Conservation (phyloP, 495 filamentous ascomycete genomes). For the Penicillium pancosmium region DNA sequence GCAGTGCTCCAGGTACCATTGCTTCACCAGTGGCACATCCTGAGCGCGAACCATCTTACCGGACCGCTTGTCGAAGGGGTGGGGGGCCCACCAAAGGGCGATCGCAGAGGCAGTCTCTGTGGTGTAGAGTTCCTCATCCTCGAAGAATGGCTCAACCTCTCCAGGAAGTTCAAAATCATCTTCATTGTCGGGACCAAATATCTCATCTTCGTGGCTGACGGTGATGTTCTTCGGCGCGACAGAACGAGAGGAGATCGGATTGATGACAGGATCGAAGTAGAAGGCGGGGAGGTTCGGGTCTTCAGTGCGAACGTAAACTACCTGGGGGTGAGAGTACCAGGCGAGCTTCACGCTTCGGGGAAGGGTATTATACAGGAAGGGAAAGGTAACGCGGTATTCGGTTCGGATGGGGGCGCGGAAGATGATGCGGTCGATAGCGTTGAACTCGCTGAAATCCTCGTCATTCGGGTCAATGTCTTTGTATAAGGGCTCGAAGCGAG, state of each 20-base stretch:
- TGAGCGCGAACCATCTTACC: conserved; percentile 97
- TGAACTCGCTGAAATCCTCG: conserved; percentile 99
- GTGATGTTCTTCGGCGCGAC: conserved; percentile 95
- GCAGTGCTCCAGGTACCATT: conserved; percentile 97
- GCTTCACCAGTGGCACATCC: conserved; percentile 96
- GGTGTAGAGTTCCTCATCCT: conserved; percentile 86
- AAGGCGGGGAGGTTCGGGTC: conserved; percentile 91
- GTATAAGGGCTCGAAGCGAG: conserved; percentile 96
- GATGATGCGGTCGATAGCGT: conserved; percentile 98
- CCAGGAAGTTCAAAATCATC: conserved; percentile 88
- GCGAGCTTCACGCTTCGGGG: conserved; percentile 91
- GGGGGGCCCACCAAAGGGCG: conserved; percentile 97
- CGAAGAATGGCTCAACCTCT: conserved; percentile 84
- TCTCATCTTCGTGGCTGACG: conserved; percentile 90
- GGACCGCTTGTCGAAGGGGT: conserved; percentile 93
- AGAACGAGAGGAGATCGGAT: conserved; percentile 93
- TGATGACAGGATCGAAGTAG: conserved; percentile 97
- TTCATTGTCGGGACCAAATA: conserved; percentile 85
- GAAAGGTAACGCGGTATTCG: conserved; percentile 93
- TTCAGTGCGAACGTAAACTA: conserved; percentile 87
- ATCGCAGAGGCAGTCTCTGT: conserved; percentile 91
- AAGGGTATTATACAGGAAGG: conserved; percentile 94
- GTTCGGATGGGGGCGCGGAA: conserved; percentile 95
- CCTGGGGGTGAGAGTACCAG: conserved; percentile 92
- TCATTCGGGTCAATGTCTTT: conserved; percentile 99